A percentile compares a stretch with the other conserved stretches of the same genome.
phyloP scores from a whole-genome alignment of 192 early-diverging fungal species.

The Rhizoclosmatium globosum region DNA sequence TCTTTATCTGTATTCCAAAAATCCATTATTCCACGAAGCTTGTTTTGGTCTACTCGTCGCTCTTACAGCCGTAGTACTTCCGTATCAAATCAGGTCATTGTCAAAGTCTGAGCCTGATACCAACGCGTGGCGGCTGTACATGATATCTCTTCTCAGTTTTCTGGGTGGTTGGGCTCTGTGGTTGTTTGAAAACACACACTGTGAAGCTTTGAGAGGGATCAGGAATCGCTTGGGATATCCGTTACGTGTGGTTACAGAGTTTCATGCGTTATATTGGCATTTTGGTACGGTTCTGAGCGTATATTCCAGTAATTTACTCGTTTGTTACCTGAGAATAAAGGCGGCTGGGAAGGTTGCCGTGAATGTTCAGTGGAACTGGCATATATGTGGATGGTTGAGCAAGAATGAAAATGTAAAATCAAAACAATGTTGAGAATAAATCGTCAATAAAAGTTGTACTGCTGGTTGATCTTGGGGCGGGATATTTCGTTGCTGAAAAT shows the following conservation, averaged over 20 bases:
- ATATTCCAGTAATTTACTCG: slow-evolving; percentile 35
- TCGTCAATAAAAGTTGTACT: no score
- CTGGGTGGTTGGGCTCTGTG: slow-evolving; percentile 68
- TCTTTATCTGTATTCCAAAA: slow-evolving; percentile 69
- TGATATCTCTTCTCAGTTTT: not conserved
- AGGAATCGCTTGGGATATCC: slow-evolving; percentile 57
- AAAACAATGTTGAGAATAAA: no score
- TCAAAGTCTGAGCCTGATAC: slow-evolving; percentile 16
- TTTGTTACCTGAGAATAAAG: slow-evolving; percentile 34
- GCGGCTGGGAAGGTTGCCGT: slow-evolving; percentile 39
- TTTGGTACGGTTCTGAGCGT: slow-evolving; percentile 43
- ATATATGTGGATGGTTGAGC: no score
- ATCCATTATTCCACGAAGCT: slow-evolving; percentile 72
- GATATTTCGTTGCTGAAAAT: no score
- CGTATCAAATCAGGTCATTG: slow-evolving; percentile 39
- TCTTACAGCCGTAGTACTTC: slow-evolving; percentile 11
- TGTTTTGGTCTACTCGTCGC: slow-evolving; percentile 33
- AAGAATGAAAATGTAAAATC: no score
- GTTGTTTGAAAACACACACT: slow-evolving; percentile 82
- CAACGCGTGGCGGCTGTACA: not conserved
- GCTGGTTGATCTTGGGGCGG: no score
- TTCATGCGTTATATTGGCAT: slow-evolving; percentile 60
- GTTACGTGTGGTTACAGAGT: slow-evolving; percentile 56
- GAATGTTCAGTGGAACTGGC: slow-evolving; percentile 10
- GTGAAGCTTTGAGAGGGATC: slow-evolving; percentile 59